These are phyloP conservation scores for Nothophaeocryptopus gaeumannii DNA, from an alignment of 2,329 filamentous ascomycete genomes.

Conservation along the genomic window DNA sequence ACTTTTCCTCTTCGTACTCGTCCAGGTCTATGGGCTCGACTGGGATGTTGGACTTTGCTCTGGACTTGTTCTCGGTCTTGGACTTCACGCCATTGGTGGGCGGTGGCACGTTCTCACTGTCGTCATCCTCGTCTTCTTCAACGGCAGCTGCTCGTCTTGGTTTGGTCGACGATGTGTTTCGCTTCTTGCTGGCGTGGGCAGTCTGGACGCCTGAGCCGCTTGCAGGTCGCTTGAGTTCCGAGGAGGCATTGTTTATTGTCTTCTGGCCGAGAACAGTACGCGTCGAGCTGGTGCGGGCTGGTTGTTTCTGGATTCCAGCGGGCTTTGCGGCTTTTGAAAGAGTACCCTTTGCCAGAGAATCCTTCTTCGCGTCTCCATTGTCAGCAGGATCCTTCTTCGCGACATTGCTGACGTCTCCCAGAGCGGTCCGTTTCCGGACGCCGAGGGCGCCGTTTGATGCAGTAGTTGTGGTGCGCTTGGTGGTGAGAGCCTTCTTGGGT, in stretches of 20 bases:
- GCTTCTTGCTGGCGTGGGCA: constrained; percentile 65
- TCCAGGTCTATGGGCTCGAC: constrained; percentile 36
- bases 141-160: constrained; percentile 43
- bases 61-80: constrained; percentile 48
- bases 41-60: constrained; percentile 32
- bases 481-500: constrained; percentile 48
- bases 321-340: constrained; percentile 76
- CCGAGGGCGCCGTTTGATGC: constrained; percentile 44
- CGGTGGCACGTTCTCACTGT: constrained; percentile 65
- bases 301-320: constrained; percentile 72
- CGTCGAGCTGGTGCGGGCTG: constrained; percentile 52
- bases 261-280: constrained; percentile 65
- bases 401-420: constrained; percentile 95
- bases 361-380: constrained; percentile 61
- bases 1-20: constrained; percentile 37
- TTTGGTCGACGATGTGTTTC: constrained; percentile 55
- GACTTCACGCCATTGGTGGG: constrained; percentile 47
- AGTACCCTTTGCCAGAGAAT: constrained; percentile 53
- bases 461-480: constrained; percentile 45
- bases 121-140: constrained; percentile 56
- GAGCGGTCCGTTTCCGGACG: constrained; percentile 68
- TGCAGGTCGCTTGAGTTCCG: constrained; percentile 68
- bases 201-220: constrained; percentile 69
- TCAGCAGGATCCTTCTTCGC: constrained; percentile 66
- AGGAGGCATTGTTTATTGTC: constrained; percentile 60